Conservation (phyloP, 768 basidiomycete genomes). For the Gloeophyllum trabeum region DNA sequence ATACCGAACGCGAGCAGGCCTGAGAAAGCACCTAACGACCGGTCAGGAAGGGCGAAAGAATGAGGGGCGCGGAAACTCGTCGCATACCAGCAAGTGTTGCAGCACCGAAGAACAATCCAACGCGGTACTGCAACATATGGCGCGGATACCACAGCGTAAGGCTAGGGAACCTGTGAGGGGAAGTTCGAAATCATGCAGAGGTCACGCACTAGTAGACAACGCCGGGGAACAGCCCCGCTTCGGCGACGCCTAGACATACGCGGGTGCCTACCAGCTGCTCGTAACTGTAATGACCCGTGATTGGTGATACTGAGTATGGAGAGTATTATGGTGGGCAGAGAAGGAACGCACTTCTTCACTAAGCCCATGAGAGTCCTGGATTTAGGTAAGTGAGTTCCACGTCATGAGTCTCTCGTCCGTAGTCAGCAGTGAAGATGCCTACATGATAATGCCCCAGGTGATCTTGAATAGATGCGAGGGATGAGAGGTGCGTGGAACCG, state of each 20-base stretch:
- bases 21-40: slow-evolving; percentile 11
- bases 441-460: slow-evolving; percentile 58
- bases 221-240: slow-evolving; percentile 65
- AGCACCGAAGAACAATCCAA: slow-evolving; percentile 23
- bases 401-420: no score
- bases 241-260: slow-evolving; percentile 50
- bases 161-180: slow-evolving; percentile 1
- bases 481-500: neutral
- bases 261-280: slow-evolving; percentile 48
- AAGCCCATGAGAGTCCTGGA: slow-evolving; percentile 53
- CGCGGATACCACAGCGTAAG: slow-evolving; percentile 23
- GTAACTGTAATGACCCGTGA: no score
- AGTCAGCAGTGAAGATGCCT: slow-evolving; percentile 8
- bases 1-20: slow-evolving; percentile 23
- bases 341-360: slow-evolving; percentile 40
- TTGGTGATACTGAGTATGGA: neutral
- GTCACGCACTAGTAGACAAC: slow-evolving; percentile 55
- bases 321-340: neutral
- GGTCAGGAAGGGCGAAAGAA: neutral
- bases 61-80: no score
- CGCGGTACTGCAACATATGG: slow-evolving; percentile 18
- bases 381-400: neutral
- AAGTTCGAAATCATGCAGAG: neutral
- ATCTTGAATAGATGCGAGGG: slow-evolving; percentile 23
- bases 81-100: slow-evolving; percentile 17